A percentile compares a stretch with the other conserved stretches of the same genome.
These are phyloP conservation scores for Eucalyptus microcorys DNA, from an alignment of 345 rosid species.

Conservation along the genomic window DNA sequence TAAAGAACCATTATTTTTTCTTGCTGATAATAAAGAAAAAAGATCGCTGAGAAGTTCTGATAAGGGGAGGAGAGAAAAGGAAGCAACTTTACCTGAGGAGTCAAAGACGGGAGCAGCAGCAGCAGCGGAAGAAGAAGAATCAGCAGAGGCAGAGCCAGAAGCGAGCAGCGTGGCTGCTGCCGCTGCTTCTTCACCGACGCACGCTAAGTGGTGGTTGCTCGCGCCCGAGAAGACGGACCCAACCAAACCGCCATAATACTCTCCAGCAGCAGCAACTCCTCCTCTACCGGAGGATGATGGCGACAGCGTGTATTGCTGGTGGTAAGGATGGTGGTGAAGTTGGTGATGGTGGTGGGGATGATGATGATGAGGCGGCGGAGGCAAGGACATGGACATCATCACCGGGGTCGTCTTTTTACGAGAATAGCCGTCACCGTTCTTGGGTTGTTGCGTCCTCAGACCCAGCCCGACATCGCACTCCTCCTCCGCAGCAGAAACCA, in stretches of 20 bases:
- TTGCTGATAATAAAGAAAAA: not conserved
- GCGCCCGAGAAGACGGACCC: not conserved
- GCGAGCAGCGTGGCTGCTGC: not conserved
- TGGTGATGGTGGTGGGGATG: not conserved
- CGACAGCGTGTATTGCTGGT: not conserved
- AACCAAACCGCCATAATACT: not conserved
- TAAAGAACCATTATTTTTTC: not conserved
- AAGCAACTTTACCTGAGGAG: conserved; percentile 7
- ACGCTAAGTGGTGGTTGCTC: not conserved
- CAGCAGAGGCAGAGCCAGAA: not conserved
- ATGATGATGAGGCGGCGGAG: not conserved
- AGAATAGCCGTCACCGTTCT: no score
- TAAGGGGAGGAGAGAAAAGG: not conserved
- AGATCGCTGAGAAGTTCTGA: not conserved
- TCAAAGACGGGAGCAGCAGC: not conserved
- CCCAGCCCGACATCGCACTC: not conserved
- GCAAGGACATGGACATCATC: not conserved
- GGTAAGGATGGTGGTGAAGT: not conserved
- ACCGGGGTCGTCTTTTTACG: not conserved
- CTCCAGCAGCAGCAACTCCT: not conserved
- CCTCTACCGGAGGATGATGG: not conserved
- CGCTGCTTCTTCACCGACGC: not conserved
- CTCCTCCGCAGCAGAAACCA: not conserved
- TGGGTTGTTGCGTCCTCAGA: not conserved
- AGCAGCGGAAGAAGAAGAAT: not conserved